These are phyloP conservation scores for Termitomyces sp. DNA, from an alignment of 768 basidiomycete species.

Conservation along the genomic window DNA sequence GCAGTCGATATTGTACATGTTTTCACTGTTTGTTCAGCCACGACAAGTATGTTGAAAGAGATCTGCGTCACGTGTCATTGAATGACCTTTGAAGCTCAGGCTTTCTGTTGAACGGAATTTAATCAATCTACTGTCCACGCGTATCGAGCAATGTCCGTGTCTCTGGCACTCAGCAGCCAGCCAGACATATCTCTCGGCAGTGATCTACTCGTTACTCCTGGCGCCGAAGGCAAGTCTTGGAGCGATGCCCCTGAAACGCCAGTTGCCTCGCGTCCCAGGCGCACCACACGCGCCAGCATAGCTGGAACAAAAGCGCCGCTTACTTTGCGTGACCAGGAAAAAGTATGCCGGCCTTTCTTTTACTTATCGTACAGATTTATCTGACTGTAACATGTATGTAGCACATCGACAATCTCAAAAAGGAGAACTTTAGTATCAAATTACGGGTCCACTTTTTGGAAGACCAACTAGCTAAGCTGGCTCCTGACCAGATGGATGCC, in stretches of 20 bases:
- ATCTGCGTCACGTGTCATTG: background rate
- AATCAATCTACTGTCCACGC: conserved; percentile 1
- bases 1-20: background rate
- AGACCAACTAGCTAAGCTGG: conserved; percentile 83
- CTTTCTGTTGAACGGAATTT: background rate
- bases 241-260: conserved; percentile 44
- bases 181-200: conserved; percentile 57
- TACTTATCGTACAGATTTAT: background rate
- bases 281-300: conserved; percentile 27
- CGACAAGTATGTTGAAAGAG: no score
- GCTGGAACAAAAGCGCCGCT: conserved; percentile 44
- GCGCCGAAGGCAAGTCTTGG: conserved; percentile 37
- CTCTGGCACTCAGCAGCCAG: conserved; percentile 34
- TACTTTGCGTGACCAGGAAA: conserved; percentile 94
- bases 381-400: conserved; percentile 22
- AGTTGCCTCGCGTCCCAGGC: conserved; percentile 38
- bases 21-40: background rate
- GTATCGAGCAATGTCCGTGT: conserved; percentile 32
- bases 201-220: conserved; percentile 51
- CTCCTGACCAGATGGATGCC: conserved; percentile 89
- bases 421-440: conserved; percentile 96
- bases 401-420: conserved; percentile 94
- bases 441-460: conserved; percentile 94
- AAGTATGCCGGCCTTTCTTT: conserved; percentile 43
- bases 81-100: background rate